Percentiles rank a stretch among this genome's conserved stretches.
Evolutionary conservation across 225 moss, liverwort and hornwort genomes (phyloP).

Genomic region (Pseudisothecium myosuroides): DNA sequence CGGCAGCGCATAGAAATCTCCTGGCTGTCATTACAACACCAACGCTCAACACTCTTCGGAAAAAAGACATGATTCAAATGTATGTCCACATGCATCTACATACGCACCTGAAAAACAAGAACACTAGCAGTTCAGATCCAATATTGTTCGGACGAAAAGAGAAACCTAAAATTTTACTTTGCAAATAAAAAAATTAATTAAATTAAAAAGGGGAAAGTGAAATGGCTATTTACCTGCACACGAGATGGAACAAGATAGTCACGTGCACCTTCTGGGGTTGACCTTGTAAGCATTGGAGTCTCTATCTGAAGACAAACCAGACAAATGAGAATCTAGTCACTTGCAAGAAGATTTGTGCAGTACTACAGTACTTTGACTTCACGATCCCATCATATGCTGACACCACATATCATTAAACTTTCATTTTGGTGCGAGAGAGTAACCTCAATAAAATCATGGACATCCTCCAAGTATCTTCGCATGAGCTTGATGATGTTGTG

Average conservation of each 20-base stretch:
- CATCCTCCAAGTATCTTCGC: constrained; percentile 82
- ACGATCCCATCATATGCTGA: neutral
- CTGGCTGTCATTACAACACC: constrained; percentile 46
- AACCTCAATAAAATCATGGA: constrained; percentile 91
- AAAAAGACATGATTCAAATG: neutral
- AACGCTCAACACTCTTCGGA: neutral
- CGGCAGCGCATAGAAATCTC: constrained; percentile 93
- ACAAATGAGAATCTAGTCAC: neutral
- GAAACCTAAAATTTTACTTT: neutral
- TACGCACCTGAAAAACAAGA: neutral
- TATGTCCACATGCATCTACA: neutral
- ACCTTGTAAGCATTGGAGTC: constrained; percentile 90
- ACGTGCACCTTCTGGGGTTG: constrained; percentile 98
- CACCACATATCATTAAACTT: neutral
- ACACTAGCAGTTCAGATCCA: neutral
- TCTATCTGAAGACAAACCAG: constrained; percentile 59
- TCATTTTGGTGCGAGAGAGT: neutral
- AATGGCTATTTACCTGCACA: constrained; percentile 43
- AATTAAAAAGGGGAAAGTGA: neutral
- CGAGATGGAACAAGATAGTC: constrained; percentile 99
- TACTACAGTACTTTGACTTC: neutral
- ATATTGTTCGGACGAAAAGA: neutral
- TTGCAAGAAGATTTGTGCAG: neutral
- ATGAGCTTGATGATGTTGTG: constrained; percentile 86
- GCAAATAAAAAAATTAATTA: neutral